Base-by-base conservation (phyloP, 1,284 basidiomycete species). In the Apiotrichum mycotoxinovorans region DNA sequence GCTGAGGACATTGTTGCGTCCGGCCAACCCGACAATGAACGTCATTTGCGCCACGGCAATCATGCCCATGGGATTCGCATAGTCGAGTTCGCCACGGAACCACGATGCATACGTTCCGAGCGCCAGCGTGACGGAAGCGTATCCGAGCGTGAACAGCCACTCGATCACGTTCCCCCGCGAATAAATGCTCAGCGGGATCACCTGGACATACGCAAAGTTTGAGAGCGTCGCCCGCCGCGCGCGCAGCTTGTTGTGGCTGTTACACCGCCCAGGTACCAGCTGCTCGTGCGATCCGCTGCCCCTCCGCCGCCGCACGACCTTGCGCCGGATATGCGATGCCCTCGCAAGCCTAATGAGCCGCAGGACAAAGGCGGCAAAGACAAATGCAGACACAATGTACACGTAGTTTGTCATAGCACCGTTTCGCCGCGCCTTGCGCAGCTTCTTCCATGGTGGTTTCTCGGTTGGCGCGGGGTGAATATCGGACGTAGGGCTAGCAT, bases 1-100 rank as follows among this genome's bases (percentile, higher is more conserved):
- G 3, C 83, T 81, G 11, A 87, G 74, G n/a, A 83, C 52, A 55
- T 86, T 87, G 67, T 87, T 85, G 69, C 83, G 84, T 48, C 83
- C 84, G 0, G 84, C 85, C 11, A 87, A 79, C 3, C 79, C 83
- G 0, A 82, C 80, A 62, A 87, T 78, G 20, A 87, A 71, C 0
- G 84, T 83, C 3, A 85, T 67, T 66, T 87, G 86, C 20, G 45
- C 49, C 12, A 61, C 52, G 7, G 53, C 35, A 4, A 34, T 15
- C 45, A 34, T 23, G 25, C 30, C 34, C n/a, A 37, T 42, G 18
- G 44, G 47, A 35, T 53, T 55, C 43, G 53, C 53, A 9, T 52
- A 55, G 48, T 60, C 51, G 26, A 51, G 25, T 11, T 44, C 51
- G 26, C 53, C 54, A 33, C 35, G 43, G 23, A 51, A 56, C 34